Percentiles rank a stretch among this genome's conserved stretches.
phyloP scores from a whole-genome alignment of 176 grass and related monocot genomes.

The Secale cereale region DNA sequence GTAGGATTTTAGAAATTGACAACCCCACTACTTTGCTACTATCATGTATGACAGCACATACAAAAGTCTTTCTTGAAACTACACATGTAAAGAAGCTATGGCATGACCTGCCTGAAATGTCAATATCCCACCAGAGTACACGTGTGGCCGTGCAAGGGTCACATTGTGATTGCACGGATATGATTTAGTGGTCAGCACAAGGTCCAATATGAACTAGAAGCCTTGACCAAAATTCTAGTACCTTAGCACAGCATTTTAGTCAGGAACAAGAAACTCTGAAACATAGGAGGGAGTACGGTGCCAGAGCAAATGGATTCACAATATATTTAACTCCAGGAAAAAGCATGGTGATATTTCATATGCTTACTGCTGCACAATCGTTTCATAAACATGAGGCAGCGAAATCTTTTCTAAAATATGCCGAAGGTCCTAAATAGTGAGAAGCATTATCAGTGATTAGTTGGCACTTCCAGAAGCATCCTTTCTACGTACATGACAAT shows the following conservation, averaged over 20 bases:
- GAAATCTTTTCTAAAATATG: slow-evolving; percentile 13
- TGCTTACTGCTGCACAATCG: neutral
- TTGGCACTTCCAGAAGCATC: slow-evolving; percentile 9
- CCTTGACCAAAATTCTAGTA: neutral
- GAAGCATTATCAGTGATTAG: neutral
- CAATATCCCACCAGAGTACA: neutral
- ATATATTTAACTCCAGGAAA: slow-evolving; percentile 15
- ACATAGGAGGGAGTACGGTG: neutral
- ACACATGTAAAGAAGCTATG: slow-evolving; percentile 18
- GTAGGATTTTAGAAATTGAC: slow-evolving; percentile 32
- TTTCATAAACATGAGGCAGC: neutral
- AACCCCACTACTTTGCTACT: slow-evolving; percentile 44
- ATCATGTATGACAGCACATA: slow-evolving; percentile 25
- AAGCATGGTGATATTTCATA: neutral
- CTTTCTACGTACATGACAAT: neutral
- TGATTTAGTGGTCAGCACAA: slow-evolving; percentile 16
- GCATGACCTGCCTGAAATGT: slow-evolving; percentile 29
- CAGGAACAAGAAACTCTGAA: slow-evolving; percentile 8
- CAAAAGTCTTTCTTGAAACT: slow-evolving; percentile 22
- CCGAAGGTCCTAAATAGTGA: neutral
- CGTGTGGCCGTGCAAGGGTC: slow-evolving; percentile 26
- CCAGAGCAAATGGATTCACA: neutral
- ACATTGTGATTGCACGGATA: slow-evolving; percentile 8
- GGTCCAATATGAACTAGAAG: neutral
- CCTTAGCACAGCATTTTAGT: slow-evolving; percentile 3